Conservation (phyloP, 495 filamentous ascomycete genomes). For the Neurospora hispaniola region DNA sequence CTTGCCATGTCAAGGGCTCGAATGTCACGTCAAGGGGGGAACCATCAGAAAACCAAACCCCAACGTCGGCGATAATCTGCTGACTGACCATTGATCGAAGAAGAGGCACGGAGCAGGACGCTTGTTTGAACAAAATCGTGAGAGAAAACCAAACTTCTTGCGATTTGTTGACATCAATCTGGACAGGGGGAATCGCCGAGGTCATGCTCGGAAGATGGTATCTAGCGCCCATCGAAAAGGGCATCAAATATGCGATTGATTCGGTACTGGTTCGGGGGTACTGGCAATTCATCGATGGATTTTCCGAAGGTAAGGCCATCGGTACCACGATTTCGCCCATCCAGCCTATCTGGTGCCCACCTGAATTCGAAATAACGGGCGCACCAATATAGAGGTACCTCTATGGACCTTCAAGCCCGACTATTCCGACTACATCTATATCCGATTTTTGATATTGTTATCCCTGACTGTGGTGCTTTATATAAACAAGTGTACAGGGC, state of each 20-base stretch:
- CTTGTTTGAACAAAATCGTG: background rate
- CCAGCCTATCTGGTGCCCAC: conserved; percentile 43
- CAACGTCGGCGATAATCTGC: background rate
- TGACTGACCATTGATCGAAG: background rate
- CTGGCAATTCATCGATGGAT: conserved; percentile 20
- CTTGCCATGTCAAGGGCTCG: no score
- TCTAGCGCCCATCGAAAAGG: background rate
- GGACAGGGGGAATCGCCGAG: background rate
- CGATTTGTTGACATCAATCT: background rate
- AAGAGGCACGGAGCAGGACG: background rate
- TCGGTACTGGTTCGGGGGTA: conserved; percentile 16
- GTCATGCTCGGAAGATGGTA: background rate
- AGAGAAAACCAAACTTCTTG: background rate
- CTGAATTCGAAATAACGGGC: conserved; percentile 47
- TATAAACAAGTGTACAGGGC: conserved; percentile 34
- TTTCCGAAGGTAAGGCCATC: conserved; percentile 21
- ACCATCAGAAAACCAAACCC: background rate
- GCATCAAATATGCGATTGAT: conserved; percentile 2
- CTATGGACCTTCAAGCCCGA: conserved; percentile 34
- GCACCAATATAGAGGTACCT: conserved; percentile 30
- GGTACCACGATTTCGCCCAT: conserved; percentile 44
- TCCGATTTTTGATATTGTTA: conserved; percentile 38
- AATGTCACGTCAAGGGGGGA: background rate
- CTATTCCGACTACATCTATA: conserved; percentile 46
- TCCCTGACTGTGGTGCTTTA: conserved; percentile 38